Percentiles rank a stretch among this genome's conserved stretches.
These are phyloP conservation scores for Candida awuae DNA, from an alignment of 805 yeast species.

Conservation along the genomic window DNA sequence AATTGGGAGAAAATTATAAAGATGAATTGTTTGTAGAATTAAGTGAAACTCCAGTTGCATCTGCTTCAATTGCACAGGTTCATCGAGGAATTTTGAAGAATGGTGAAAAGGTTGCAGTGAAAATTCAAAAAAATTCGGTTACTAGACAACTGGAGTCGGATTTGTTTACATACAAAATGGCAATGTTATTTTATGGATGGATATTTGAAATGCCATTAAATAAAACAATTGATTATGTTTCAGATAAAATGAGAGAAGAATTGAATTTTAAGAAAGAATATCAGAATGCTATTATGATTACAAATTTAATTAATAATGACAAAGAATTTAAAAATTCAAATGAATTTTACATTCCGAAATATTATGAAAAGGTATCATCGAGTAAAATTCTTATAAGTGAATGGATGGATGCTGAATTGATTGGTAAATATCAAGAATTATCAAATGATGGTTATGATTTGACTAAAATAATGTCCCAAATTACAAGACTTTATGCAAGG, in stretches of 20 bases:
- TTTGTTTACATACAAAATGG: constrained; percentile 45
- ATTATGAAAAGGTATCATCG: constrained; percentile 39
- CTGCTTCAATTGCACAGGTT: constrained; percentile 71
- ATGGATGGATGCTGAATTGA: constrained; percentile 67
- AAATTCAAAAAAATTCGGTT: constrained; percentile 59
- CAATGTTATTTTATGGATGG: constrained; percentile 45
- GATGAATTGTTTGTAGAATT: constrained; percentile 34
- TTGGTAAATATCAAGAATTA: constrained; percentile 40
- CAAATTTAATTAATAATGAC: constrained; percentile 35
- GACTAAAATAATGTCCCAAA: constrained; percentile 38
- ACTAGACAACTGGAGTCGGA: constrained; percentile 54
- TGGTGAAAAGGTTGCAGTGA: constrained; percentile 53
- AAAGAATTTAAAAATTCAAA: constrained; percentile 24
- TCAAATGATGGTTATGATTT: constrained; percentile 33
- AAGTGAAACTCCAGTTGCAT: constrained; percentile 56
- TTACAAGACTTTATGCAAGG: constrained; percentile 43
- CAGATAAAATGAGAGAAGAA: constrained; percentile 51
- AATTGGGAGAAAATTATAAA: constrained; percentile 37
- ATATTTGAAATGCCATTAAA: constrained; percentile 59
- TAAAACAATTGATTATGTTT: constrained; percentile 47
- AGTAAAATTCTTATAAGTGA: constrained; percentile 53
- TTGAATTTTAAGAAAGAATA: constrained; percentile 53
- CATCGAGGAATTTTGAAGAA: constrained; percentile 42
- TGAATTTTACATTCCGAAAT: constrained; percentile 49
- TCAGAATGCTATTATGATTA: constrained; percentile 39